Base-by-base conservation (phyloP, 2,329 filamentous ascomycete species). In the Epichloe festucae region DNA sequence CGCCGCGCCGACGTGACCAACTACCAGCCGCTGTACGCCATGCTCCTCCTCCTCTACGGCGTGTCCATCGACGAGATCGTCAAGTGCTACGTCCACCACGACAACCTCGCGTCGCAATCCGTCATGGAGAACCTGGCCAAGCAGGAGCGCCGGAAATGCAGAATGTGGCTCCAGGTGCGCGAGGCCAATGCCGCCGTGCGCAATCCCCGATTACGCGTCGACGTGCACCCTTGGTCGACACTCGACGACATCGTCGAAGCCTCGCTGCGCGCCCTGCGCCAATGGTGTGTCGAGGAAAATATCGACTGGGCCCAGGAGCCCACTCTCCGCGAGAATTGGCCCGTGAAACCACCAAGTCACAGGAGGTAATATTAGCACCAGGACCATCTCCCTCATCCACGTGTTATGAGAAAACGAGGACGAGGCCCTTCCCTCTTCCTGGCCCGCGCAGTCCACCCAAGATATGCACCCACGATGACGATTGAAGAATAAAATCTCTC, bases 291-390 rank as follows among this genome's bases (percentile, higher is more conserved):
- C 8, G 66, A 69, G 3, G 72, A 76, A 53, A 61, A 62, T 5
- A 67, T 76, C n/a, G 62, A 67, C 17, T 78, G 74, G 75, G 58
- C 60, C n/a, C 66, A 71, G 1, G 65, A 70, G 56, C 60, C 71
- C 27, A 57, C 57, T 15, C 54, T 63, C 12, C 58, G 54, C 42
- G 62, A 65, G 14, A 55, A 38, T 8, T 57, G 52, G 56, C 54
- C 56, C 48, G 50, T 57, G 10, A 48, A 45, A n/a, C 40, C 54
- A n/a, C 40, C 54, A 5, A n/a, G 21, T 15, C 38, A 45, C 27
- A 41, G 38, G 19, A 34, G 49, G n/a, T 43, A 3, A 3, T 19
- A 3, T 19, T 19, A 19, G 40, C 43, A 21, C 31, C 7, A 12
- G 34, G 5, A 14, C 11, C 34, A 14, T 2, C 23, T 27, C 6